Conservation (phyloP, 1,284 basidiomycete species). For the Malassezia psittaci region DNA sequence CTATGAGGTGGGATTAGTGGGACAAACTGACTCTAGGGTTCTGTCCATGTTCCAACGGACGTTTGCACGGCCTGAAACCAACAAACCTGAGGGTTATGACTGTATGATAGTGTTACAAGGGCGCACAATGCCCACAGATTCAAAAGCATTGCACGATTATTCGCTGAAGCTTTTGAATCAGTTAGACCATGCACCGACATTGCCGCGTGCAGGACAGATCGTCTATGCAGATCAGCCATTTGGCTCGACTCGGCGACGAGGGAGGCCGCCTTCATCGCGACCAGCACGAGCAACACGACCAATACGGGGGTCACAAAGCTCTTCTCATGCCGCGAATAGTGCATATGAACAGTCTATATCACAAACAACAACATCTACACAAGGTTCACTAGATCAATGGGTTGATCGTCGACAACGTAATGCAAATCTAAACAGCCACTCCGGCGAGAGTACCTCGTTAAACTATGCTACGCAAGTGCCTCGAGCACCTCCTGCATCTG, state of each 20-base stretch:
- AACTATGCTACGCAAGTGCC: background rate
- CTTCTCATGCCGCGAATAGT: no score
- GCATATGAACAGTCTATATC: no score
- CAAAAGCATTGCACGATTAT: background rate
- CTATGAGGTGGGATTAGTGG: slow-evolving; percentile 4
- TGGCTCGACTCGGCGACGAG: background rate
- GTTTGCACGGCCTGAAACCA: background rate
- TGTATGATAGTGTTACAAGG: background rate
- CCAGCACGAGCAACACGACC: no score
- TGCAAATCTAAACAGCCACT: background rate
- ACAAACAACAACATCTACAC: no score
- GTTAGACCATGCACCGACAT: background rate
- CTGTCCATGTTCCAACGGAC: slow-evolving; percentile 9
- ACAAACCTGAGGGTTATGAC: slow-evolving; percentile 14
- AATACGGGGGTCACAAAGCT: no score
- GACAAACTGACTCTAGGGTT: background rate
- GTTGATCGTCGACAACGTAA: no score
- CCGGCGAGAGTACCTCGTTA: background rate
- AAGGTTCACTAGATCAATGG: no score
- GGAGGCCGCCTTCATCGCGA: background rate
- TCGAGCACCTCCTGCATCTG: slow-evolving; percentile 25
- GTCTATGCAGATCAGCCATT: slow-evolving; percentile 10
- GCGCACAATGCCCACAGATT: background rate
- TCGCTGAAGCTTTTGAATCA: background rate
- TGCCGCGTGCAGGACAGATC: slow-evolving; percentile 5